Evolutionary conservation across 371 early-diverging fungal species (phyloP).

Genomic region (Zopfochytrium polystomum): DNA sequence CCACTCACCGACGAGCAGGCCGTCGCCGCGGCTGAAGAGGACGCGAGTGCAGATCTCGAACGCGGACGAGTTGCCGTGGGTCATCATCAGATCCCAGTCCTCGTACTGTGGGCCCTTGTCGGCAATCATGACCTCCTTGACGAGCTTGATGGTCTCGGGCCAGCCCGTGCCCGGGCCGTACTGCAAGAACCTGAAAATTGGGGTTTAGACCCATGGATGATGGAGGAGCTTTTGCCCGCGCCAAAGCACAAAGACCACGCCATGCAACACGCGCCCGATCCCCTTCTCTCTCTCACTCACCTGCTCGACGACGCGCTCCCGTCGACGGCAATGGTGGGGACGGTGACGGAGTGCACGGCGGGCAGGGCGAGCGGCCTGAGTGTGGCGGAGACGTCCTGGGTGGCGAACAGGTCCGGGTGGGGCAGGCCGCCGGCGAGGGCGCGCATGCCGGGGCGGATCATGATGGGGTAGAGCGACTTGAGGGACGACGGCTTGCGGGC

Average conservation of each 20-base stretch:
- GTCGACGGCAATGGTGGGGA: background rate
- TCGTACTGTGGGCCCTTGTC: background rate
- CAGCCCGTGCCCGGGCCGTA: background rate
- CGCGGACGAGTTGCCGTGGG: slow-evolving; percentile 9
- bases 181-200: background rate
- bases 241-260: background rate
- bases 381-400: background rate
- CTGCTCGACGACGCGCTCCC: background rate
- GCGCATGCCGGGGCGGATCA: no score
- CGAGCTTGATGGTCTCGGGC: background rate
- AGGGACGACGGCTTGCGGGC: slow-evolving; percentile 2
- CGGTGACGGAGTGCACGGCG: slow-evolving; percentile 5
- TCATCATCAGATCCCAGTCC: slow-evolving; percentile 14
- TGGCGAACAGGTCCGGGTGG: no score
- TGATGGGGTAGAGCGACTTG: slow-evolving; percentile 10
- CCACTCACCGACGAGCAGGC: slow-evolving; percentile 5
- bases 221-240: background rate
- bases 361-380: background rate
- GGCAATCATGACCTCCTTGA: background rate
- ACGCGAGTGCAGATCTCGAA: slow-evolving; percentile 6
- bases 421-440: no score
- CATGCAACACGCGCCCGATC: background rate
- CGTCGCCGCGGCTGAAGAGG: slow-evolving; percentile 12
- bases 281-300: background rate
- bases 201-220: background rate